Evolutionary conservation across 768 basidiomycete species (phyloP).

Genomic region (Cystobasidium tubakii): DNA sequence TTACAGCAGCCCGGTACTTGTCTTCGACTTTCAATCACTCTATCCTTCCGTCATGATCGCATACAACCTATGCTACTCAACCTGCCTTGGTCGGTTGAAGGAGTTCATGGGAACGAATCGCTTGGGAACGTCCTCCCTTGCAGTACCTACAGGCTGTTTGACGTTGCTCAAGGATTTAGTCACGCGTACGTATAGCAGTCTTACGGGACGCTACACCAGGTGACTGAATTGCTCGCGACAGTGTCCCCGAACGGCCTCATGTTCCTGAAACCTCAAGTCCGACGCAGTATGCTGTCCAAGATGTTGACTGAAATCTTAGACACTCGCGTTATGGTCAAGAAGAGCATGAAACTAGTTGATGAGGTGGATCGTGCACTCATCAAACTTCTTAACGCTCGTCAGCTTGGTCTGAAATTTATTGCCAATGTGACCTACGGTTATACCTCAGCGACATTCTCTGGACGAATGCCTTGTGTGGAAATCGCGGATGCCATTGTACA

Average conservation of each 20-base stretch:
- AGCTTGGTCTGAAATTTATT: slow-evolving; percentile 88
- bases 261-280: slow-evolving; percentile 77
- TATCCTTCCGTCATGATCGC: slow-evolving; percentile 99
- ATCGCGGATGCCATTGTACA: slow-evolving; percentile 98
- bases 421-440: slow-evolving; percentile 85
- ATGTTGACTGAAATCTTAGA: slow-evolving; percentile 91
- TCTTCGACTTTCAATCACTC: slow-evolving; percentile 91
- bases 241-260: slow-evolving; percentile 94
- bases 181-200: slow-evolving; percentile 53
- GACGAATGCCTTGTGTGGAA: slow-evolving; percentile 96
- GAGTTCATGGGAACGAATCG: slow-evolving; percentile 83
- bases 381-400: slow-evolving; percentile 77
- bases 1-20: slow-evolving; percentile 83
- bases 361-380: slow-evolving; percentile 57
- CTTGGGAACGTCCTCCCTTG: slow-evolving; percentile 69
- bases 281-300: slow-evolving; percentile 75
- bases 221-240: slow-evolving; percentile 47
- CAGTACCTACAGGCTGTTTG: slow-evolving; percentile 63
- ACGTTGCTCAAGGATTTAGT: slow-evolving; percentile 69
- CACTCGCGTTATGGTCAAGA: slow-evolving; percentile 95
- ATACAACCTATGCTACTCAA: slow-evolving; percentile 90
- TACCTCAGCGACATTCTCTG: slow-evolving; percentile 86
- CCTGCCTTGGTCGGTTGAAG: slow-evolving; percentile 81
- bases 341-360: slow-evolving; percentile 78
- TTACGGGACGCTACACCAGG: too few species aligned